These are phyloP conservation scores for Lasiodiplodia hormozganensis DNA, from an alignment of 2,329 filamentous ascomycete genomes.

Conservation along the genomic window DNA sequence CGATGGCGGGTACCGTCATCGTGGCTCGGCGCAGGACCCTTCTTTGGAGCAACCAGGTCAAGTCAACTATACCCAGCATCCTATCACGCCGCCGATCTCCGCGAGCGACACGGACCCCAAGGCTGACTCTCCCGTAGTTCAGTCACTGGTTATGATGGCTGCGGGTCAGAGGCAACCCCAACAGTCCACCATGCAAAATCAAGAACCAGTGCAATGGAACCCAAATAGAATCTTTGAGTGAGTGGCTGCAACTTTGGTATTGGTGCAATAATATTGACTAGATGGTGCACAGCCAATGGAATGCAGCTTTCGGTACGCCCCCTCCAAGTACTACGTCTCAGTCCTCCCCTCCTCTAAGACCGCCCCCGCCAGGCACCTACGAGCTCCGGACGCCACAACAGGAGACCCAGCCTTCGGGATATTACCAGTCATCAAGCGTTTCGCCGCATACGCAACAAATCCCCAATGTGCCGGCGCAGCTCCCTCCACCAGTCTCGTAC, in stretches of 20 bases:
- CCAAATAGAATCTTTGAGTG: constrained; percentile 90
- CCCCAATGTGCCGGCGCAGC: constrained; percentile 39
- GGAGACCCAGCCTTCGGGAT: constrained; percentile 42
- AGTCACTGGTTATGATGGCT: constrained; percentile 75
- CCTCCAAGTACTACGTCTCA: constrained; percentile 51
- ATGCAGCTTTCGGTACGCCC: constrained; percentile 86
- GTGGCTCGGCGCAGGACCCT: constrained; percentile 54
- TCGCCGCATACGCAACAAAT: constrained; percentile 44
- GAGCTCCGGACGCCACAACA: constrained; percentile 46
- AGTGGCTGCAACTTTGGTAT: constrained; percentile 49
- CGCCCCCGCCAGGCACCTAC: constrained; percentile 48
- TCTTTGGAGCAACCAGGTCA: constrained; percentile 60
- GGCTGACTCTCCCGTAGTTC: constrained; percentile 75
- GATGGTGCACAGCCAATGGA: constrained; percentile 77
- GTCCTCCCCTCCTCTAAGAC: constrained; percentile 53
- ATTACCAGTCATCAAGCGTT: constrained; percentile 42
- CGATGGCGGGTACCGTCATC: constrained; percentile 57
- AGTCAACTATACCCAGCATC: constrained; percentile 72
- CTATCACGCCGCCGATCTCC: constrained; percentile 82
- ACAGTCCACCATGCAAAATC: constrained; percentile 61
- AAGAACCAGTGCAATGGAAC: constrained; percentile 77
- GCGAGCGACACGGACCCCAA: constrained; percentile 75
- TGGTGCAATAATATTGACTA: constrained; percentile 30
- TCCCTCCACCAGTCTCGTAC: constrained; percentile 45
- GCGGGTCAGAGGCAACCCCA: constrained; percentile 59